These are phyloP conservation scores for Rhododendron simsii DNA, from an alignment of 148 eudicot species.

Conservation along the genomic window DNA sequence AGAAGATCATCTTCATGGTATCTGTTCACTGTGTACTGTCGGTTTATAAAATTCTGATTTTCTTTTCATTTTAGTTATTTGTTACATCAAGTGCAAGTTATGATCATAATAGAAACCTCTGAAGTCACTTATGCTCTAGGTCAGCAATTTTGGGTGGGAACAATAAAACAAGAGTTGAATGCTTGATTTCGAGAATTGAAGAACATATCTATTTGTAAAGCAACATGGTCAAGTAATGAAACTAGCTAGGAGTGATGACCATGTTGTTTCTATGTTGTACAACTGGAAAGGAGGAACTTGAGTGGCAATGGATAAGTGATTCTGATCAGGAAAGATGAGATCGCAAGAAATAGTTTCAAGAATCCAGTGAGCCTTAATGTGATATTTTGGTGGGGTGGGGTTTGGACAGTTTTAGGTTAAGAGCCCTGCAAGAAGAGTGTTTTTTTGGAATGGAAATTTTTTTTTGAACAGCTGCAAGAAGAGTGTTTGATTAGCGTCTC, in stretches of 20 bases:
- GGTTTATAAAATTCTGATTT: background rate
- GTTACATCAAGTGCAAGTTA: background rate
- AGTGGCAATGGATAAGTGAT: background rate
- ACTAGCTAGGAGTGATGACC: background rate
- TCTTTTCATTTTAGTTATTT: background rate
- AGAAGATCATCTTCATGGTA: slow-evolving; percentile 98
- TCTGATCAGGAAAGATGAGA: background rate
- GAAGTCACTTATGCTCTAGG: background rate
- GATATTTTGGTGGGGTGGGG: background rate
- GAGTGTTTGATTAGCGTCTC: background rate
- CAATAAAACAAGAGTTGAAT: background rate
- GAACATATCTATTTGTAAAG: background rate
- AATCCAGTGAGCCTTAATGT: background rate
- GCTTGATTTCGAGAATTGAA: background rate
- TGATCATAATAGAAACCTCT: background rate
- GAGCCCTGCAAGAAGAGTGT: background rate
- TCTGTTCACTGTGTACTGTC: background rate
- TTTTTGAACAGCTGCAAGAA: background rate
- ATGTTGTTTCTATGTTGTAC: background rate
- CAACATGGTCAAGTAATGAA: background rate
- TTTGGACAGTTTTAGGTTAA: background rate
- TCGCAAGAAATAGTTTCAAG: background rate
- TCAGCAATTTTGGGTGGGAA: background rate
- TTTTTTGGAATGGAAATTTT: too few relatives aligned
- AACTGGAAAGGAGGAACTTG: background rate